phyloP scores from a whole-genome alignment of 805 yeast genomes.

The Ogataea allantospora region DNA sequence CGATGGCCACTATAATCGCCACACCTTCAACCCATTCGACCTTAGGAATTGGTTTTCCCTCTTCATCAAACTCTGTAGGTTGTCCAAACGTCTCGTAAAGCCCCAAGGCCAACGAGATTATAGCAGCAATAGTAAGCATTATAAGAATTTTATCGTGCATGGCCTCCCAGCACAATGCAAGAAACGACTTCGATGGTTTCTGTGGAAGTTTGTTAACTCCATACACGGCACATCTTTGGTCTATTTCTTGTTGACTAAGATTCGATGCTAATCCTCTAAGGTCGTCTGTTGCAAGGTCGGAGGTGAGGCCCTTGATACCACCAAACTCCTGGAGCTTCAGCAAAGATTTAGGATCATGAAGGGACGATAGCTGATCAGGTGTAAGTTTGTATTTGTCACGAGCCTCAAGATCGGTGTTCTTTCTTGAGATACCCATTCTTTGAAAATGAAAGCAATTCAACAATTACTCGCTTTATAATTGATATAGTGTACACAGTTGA shows the following conservation, averaged over 20 bases:
- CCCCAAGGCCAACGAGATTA: conserved; percentile 86
- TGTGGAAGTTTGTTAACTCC: conserved; percentile 76
- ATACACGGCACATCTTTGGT: conserved; percentile 45
- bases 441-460: background rate
- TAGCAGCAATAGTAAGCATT: conserved; percentile 79
- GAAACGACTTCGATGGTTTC: conserved; percentile 64
- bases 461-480: no score
- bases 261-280: conserved; percentile 41
- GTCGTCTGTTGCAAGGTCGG: conserved; percentile 36
- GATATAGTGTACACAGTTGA: no score
- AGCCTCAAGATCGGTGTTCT: conserved; percentile 17
- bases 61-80: conserved; percentile 71
- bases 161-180: conserved; percentile 73
- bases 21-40: conserved; percentile 99
- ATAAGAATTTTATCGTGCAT: conserved; percentile 89
- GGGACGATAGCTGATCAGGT: conserved; percentile 39
- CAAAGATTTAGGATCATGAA: conserved; percentile 66
- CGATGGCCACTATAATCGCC: conserved; percentile 89
- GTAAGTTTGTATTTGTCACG: conserved; percentile 24
- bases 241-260: conserved; percentile 30
- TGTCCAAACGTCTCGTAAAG: conserved; percentile 89
- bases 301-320: conserved; percentile 39
- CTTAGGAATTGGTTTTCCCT: conserved; percentile 73
- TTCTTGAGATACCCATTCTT: conserved; percentile 9
- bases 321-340: conserved; percentile 41